A percentile compares a stretch with the other conserved stretches of the same genome.
phyloP scores from a whole-genome alignment of 768 basidiomycete species.

The Piloderma croceum region DNA sequence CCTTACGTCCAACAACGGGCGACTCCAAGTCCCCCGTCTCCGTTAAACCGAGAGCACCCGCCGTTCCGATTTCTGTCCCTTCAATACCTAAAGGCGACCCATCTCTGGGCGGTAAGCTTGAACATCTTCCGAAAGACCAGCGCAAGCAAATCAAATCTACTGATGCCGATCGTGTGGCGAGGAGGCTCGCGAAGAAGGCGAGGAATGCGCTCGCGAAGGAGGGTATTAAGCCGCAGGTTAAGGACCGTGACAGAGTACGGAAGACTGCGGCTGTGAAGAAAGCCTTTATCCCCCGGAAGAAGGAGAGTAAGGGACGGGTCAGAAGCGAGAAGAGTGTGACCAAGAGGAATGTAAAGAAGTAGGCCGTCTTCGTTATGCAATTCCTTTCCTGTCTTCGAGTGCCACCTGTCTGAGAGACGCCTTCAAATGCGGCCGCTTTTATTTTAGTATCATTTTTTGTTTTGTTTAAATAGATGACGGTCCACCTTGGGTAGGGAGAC shows the following conservation, averaged over 20 bases:
- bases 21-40: background rate
- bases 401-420: too few relatives aligned
- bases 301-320: constrained; percentile 39
- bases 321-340: constrained; percentile 48
- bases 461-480: too few relatives aligned
- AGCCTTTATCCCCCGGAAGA: constrained; percentile 12
- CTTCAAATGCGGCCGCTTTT: too few relatives aligned
- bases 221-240: constrained; percentile 26
- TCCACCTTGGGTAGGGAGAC: too few relatives aligned
- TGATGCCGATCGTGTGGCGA: constrained; percentile 74
- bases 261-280: constrained; percentile 28
- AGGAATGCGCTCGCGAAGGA: constrained; percentile 45
- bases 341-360: constrained; percentile 60
- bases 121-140: constrained; percentile 75
- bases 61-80: constrained; percentile 20
- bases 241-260: constrained; percentile 32
- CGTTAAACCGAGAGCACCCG: constrained; percentile 1
- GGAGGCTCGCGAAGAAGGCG: constrained; percentile 83
- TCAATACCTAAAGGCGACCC: constrained; percentile 62
- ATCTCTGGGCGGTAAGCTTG: constrained; percentile 69
- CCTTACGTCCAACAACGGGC: background rate
- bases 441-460: too few relatives aligned
- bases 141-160: constrained; percentile 77
- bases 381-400: too few relatives aligned
- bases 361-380: too few relatives aligned